These are phyloP conservation scores for Carex parvula DNA, from an alignment of 176 grass and related monocot genomes.

Conservation along the genomic window DNA sequence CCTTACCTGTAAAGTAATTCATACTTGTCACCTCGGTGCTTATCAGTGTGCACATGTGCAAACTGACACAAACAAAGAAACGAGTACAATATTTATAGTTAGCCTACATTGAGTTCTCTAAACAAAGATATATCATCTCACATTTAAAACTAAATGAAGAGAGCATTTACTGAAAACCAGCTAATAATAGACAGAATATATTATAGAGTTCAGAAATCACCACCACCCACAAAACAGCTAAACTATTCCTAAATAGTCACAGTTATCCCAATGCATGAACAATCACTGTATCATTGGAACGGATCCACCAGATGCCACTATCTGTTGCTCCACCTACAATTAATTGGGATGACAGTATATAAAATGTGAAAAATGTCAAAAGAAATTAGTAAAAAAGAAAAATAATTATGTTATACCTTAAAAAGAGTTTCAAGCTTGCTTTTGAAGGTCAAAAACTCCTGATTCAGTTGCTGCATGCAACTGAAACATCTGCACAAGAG, in stretches of 20 bases:
- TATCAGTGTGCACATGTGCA: neutral
- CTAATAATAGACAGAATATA: conserved; percentile 2
- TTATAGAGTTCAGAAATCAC: neutral
- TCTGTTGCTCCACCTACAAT: conserved; percentile 39
- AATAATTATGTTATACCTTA: conserved; percentile 21
- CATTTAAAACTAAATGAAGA: neutral
- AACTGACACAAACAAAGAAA: neutral
- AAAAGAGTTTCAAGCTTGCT: conserved; percentile 38
- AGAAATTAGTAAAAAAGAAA: neutral
- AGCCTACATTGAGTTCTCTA: neutral
- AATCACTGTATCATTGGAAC: conserved; percentile 34
- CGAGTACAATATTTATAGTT: neutral
- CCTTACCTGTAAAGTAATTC: too few species aligned
- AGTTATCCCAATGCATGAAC: neutral
- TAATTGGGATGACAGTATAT: neutral
- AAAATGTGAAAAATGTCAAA: neutral
- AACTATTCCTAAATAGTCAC: conserved; percentile 14
- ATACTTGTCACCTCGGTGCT: neutral
- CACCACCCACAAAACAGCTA: conserved; percentile 2
- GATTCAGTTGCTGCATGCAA: conserved; percentile 26
- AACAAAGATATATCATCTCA: conserved; percentile 1
- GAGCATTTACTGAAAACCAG: neutral
- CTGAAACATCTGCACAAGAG: conserved; percentile 23
- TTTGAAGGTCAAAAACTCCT: conserved; percentile 32
- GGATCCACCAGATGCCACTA: conserved; percentile 34